Base-by-base conservation (phyloP, 2,329 filamentous ascomycete species). In the Graphilbum fragrans region DNA sequence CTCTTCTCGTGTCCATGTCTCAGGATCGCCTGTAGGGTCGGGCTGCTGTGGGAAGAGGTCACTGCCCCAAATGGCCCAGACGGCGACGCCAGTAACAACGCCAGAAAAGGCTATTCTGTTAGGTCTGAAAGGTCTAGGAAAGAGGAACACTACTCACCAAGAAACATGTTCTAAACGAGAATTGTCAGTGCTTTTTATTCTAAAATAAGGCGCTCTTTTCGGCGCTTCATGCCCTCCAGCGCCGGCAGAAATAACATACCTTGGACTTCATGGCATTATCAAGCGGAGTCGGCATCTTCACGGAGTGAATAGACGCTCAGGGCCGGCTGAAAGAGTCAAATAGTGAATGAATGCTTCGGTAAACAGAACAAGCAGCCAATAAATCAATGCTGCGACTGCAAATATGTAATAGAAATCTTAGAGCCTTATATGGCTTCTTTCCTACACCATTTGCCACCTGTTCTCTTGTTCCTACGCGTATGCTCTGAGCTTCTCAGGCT, bases 31-130 rank as follows among this genome's bases (percentile, higher is more conserved):
- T 22, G 67, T 84, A n/a, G 88, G 86, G 56, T 94, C 87, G 37
- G 67, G 46, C 49, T 78, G 67, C 4, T 73, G 60, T 1, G 88
- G 88, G 53, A 95, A 94, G 54, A 95, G 73, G 48, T 90, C 86
- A 41, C 76, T 72, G 43, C 86, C 86, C 80, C 83, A 93, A 52
- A 95, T 90, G 17, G 76, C 74, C 81, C 83, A 94, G 34, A 76
- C 77, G 16, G 86, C 82, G 2, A 82, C 86, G 2, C 83, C 86
- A 7, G 84, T 83, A 14, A 95, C 74, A 40, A 93, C 71, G 10
- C 83, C 85, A 5, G 82, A 79, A 56, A 95, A 95, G 17, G 80
- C 85, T 80, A 12, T 27, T 27, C 12, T 27, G 23, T 12, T 7
- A 27, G 23, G 12, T 12, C 7, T 27, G 23, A 7, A 27, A 12